Percentiles rank a stretch among this genome's conserved stretches.
Conservation (phyloP, 1,284 basidiomycete species). For the Irpex rosettiformis region DNA sequence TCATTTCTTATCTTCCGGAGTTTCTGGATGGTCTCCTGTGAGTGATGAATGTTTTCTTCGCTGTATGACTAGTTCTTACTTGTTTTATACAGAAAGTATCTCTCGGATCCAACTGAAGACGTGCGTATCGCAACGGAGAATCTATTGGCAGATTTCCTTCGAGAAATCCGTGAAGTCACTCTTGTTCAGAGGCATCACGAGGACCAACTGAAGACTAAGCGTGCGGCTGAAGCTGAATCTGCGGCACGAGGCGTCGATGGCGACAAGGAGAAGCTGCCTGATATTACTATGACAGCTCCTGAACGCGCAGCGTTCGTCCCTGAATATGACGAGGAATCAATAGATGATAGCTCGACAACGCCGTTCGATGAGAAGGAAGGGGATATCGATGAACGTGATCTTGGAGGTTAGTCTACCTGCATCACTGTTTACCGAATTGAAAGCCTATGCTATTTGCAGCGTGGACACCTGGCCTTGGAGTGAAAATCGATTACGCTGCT, state of each 20-base stretch:
- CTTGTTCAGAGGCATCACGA: slow-evolving; percentile 62
- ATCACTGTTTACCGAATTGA: neutral
- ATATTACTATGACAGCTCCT: slow-evolving; percentile 25
- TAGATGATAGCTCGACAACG: slow-evolving; percentile 25
- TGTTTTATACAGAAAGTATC: slow-evolving; percentile 69
- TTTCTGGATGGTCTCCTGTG: slow-evolving; percentile 93
- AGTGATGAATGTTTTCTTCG: slow-evolving; percentile 32
- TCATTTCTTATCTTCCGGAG: slow-evolving; percentile 92
- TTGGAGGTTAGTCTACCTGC: slow-evolving; percentile 50
- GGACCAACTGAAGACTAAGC: slow-evolving; percentile 46
- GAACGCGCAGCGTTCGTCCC: slow-evolving; percentile 39
- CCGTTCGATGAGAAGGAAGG: slow-evolving; percentile 44
- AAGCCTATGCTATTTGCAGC: slow-evolving; percentile 35
- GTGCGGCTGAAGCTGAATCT: slow-evolving; percentile 38
- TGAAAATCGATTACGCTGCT: slow-evolving; percentile 86
- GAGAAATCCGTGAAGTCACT: slow-evolving; percentile 89
- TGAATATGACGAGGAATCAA: slow-evolving; percentile 44
- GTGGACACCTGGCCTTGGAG: slow-evolving; percentile 93
- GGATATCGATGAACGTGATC: slow-evolving; percentile 54
- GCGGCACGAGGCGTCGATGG: slow-evolving; percentile 30
- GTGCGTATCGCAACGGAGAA: slow-evolving; percentile 92
- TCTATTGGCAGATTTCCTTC: slow-evolving; percentile 87
- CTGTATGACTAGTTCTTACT: slow-evolving; percentile 12
- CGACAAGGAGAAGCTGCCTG: slow-evolving; percentile 27
- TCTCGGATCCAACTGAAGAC: slow-evolving; percentile 93